Percentiles rank a stretch among this genome's conserved stretches.
These are phyloP conservation scores for Pyricularia grisea DNA, from an alignment of 2,329 filamentous ascomycete genomes.

Conservation along the genomic window DNA sequence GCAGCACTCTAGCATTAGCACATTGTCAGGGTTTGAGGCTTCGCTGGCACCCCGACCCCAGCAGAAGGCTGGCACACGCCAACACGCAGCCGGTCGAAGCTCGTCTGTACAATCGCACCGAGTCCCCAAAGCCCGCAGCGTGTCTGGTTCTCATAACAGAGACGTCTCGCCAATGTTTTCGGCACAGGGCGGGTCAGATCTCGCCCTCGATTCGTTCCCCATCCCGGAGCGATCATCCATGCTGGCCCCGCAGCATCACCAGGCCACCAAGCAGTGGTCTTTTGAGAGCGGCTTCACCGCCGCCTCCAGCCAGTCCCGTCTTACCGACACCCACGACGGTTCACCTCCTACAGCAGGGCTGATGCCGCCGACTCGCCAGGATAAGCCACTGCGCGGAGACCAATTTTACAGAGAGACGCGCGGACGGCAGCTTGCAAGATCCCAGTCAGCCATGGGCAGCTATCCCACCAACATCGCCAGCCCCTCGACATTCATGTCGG, in stretches of 20 bases:
- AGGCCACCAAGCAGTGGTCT: background rate
- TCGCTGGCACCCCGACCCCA: background rate
- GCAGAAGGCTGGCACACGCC: background rate
- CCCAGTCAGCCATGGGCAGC: background rate
- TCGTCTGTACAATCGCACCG: background rate
- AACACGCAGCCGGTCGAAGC: background rate
- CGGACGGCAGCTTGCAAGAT: background rate
- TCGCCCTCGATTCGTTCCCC: background rate
- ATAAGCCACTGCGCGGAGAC: background rate
- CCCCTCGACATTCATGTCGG: constrained; percentile 12
- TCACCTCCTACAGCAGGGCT: background rate
- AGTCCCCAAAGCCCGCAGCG: background rate
- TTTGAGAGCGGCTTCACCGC: background rate
- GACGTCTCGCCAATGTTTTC: background rate
- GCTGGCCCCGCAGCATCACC: background rate
- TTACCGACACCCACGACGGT: background rate
- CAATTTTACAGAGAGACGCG: background rate
- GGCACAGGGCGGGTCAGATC: background rate
- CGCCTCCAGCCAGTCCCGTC: background rate
- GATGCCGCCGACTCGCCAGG: background rate
- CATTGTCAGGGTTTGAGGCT: background rate
- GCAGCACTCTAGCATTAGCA: background rate
- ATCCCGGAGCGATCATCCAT: background rate
- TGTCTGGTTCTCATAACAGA: background rate
- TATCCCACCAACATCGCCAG: background rate